Percentiles rank a stretch among this genome's conserved stretches.
These are phyloP conservation scores for Caloboletus firmus DNA, from an alignment of 1,284 basidiomycete species.

Conservation along the genomic window DNA sequence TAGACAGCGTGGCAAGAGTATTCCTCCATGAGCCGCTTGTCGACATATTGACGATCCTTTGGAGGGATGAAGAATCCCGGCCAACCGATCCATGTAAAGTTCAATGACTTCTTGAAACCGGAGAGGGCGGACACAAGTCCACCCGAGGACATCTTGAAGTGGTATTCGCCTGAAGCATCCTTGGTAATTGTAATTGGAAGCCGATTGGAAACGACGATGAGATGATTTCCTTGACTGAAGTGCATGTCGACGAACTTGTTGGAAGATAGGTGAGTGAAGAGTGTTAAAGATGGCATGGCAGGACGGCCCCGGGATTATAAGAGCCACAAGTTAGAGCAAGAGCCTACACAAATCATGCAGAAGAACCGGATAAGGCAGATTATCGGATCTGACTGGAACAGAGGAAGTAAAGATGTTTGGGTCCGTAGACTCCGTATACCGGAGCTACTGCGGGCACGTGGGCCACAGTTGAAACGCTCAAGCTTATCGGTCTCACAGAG, in stretches of 20 bases:
- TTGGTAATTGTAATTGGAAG: slow-evolving; percentile 91
- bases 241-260: slow-evolving; percentile 40
- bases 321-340: slow-evolving; percentile 21
- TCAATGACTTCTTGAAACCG: slow-evolving; percentile 95
- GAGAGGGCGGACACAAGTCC: slow-evolving; percentile 93
- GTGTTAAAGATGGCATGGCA: slow-evolving; percentile 30
- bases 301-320: slow-evolving; percentile 26
- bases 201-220: slow-evolving; percentile 96
- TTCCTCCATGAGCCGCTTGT: slow-evolving; percentile 88
- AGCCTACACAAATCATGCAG: slow-evolving; percentile 22
- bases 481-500: too few species aligned
- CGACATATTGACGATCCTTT: slow-evolving; percentile 83
- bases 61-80: slow-evolving; percentile 86
- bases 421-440: too few species aligned
- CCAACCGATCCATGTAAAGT: slow-evolving; percentile 97
- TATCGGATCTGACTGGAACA: slow-evolving; percentile 32
- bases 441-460: too few species aligned
- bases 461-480: too few species aligned
- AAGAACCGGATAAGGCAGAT: slow-evolving; percentile 34
- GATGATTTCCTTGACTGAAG: slow-evolving; percentile 53
- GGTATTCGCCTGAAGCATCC: slow-evolving; percentile 84
- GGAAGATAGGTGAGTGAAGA: slow-evolving; percentile 30
- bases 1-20: slow-evolving; percentile 98
- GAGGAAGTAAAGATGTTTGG: slow-evolving; percentile 1
- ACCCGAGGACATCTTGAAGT: slow-evolving; percentile 97